phyloP scores from a whole-genome alignment of 495 filamentous ascomycete genomes.

The Penicillium argentinense region DNA sequence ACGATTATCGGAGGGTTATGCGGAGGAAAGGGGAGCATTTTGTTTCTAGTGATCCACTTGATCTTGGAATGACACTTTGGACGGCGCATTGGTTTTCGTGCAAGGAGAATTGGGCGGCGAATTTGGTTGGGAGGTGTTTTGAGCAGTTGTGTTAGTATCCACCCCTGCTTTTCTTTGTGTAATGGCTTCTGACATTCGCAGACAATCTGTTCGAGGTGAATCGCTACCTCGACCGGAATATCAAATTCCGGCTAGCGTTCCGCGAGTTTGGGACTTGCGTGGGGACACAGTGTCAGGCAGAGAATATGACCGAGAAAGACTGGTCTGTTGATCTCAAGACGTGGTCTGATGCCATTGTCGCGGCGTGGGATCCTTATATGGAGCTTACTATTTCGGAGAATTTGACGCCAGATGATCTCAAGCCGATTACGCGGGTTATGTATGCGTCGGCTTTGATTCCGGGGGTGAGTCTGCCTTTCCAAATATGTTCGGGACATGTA shows the following conservation, averaged over 20 bases:
- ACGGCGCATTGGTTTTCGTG: constrained; percentile 56
- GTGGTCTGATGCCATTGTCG: constrained; percentile 47
- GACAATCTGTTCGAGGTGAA: constrained; percentile 44
- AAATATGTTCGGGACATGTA: background rate
- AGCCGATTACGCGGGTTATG: constrained; percentile 64
- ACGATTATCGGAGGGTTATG: constrained; percentile 60
- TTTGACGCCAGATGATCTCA: constrained; percentile 48
- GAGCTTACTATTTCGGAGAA: constrained; percentile 27
- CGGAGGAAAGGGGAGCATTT: constrained; percentile 45
- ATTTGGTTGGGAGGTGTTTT: constrained; percentile 44
- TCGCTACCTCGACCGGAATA: constrained; percentile 39
- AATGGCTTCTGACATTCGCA: constrained; percentile 10
- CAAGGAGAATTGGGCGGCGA: constrained; percentile 52
- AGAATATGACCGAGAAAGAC: constrained; percentile 37
- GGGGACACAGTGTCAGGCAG: constrained; percentile 54
- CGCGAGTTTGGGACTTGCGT: constrained; percentile 63
- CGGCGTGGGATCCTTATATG: constrained; percentile 54
- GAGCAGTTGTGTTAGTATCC: constrained; percentile 45
- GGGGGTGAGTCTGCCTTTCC: constrained; percentile 49
- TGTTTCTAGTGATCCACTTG: constrained; percentile 55
- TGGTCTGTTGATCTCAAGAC: constrained; percentile 38
- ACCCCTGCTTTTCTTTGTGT: background rate
- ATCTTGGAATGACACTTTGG: constrained; percentile 69
- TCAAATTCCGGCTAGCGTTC: constrained; percentile 54
- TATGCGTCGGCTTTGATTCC: constrained; percentile 63